Evolutionary conservation across 768 basidiomycete genomes (phyloP), one percentile per base, ranked within the genome.

Genomic region (Collybia sordida): DNA sequence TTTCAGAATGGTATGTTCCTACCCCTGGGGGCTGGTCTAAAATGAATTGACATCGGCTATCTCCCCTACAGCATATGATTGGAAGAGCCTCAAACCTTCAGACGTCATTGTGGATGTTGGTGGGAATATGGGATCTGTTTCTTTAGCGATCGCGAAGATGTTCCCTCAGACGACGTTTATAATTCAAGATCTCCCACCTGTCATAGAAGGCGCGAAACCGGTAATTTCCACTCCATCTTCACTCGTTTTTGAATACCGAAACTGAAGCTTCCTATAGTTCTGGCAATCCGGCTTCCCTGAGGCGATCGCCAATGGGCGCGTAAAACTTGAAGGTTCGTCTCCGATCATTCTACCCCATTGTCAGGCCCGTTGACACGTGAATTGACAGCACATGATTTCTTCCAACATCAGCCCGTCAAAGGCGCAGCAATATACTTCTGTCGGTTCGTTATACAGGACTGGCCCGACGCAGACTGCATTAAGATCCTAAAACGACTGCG

Each of bases 61-160:
- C 4, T 12, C 31, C 18, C n/a, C n/a, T n/a, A n/a, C 28, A 65
- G 62, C 62, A 2, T 53, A 59, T 42, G 48, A 59, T 11, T 54
- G 59, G 51, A 42, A 54, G 14, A 17, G 39, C 7, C 43, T 66
- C 14, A 52, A 57, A 1, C 40, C 53, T 1, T 57, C 51, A 7
- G 52, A 53, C 17, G 42, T 60, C n/a, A 45, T 68, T 14, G 68
- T 70, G 3, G 68, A 70, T 28, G 66, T 75, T 3, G 73, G 72
- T 7, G 72, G 72, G 12, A 64, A 66, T 34, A 50, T 67, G 15
- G 73, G 73, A 1, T 57, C 62, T 7, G 56, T 63, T 6, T 61
- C 65, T 0, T 50, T 72, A 14, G 54, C 53, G 9, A 38, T 74
- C 17, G 53, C 59, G 2, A 64, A 67, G 41, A 59, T 53, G 2